Evolutionary conservation across 805 yeast species (phyloP).

Genomic region (Candida dajiaensis): DNA sequence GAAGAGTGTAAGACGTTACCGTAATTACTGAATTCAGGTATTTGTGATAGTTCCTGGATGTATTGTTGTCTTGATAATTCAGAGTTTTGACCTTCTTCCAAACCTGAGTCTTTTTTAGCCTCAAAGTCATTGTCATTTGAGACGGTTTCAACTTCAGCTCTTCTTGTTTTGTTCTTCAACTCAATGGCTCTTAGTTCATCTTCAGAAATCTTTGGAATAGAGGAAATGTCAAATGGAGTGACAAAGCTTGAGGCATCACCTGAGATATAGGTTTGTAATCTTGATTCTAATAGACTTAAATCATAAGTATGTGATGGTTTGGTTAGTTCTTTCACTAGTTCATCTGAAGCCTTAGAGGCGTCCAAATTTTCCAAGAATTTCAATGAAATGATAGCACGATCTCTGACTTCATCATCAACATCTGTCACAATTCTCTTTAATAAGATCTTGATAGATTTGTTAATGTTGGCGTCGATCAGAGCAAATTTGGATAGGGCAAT

Average conservation of each 20-base stretch:
- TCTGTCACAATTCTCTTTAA: conserved; percentile 82
- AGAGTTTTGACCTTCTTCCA: conserved; percentile 19
- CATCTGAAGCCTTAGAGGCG: conserved; percentile 28
- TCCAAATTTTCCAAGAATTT: conserved; percentile 44
- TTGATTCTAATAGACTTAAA: conserved; percentile 70
- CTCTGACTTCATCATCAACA: conserved; percentile 95
- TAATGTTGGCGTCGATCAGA: conserved; percentile 57
- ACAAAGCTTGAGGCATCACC: conserved; percentile 31
- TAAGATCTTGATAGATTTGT: conserved; percentile 65
- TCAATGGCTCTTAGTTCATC: conserved; percentile 66
- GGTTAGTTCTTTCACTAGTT: conserved; percentile 43
- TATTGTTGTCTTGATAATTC: conserved; percentile 55
- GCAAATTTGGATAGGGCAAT: conserved; percentile 90
- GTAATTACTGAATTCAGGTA: conserved; percentile 67
- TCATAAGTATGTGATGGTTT: conserved; percentile 67
- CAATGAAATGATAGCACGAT: conserved; percentile 86
- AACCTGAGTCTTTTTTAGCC: conserved; percentile 1
- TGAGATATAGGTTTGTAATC: conserved; percentile 64
- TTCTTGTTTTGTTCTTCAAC: conserved; percentile 45
- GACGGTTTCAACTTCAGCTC: conserved; percentile 23
- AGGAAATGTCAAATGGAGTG: conserved; percentile 65
- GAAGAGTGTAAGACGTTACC: conserved; percentile 77
- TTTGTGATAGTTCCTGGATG: conserved; percentile 59
- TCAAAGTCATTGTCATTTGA: conserved; percentile 4
- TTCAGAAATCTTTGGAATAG: conserved; percentile 58